Conservation (phyloP, 75 land plant species). For the Cryptomeria japonica region DNA sequence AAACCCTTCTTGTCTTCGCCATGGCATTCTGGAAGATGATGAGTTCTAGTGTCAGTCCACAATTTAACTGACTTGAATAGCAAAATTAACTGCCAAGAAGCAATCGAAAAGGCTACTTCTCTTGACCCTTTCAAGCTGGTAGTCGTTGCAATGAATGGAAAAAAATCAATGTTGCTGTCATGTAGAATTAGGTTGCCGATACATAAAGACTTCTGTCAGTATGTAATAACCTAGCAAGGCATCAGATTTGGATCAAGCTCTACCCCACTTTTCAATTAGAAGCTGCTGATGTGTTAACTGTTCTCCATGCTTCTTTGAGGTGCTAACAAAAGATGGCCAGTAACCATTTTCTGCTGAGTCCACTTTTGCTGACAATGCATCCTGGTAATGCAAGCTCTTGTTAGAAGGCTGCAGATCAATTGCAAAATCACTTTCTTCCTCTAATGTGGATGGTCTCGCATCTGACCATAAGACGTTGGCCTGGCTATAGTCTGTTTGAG, state of each 20-base stretch:
- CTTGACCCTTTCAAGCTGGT: background rate
- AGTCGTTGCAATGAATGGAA: background rate
- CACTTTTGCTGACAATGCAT: background rate
- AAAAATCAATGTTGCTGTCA: background rate
- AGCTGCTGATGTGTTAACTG: slow-evolving; percentile 7
- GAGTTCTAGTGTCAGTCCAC: background rate
- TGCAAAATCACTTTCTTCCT: background rate
- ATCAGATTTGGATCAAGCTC: slow-evolving; percentile 1
- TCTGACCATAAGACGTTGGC: slow-evolving; percentile 8
- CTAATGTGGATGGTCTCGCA: background rate
- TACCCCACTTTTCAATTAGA: slow-evolving; percentile 13
- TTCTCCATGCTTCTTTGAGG: slow-evolving; percentile 1
- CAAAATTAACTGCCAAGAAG: background rate
- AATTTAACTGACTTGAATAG: background rate
- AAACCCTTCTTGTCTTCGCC: background rate
- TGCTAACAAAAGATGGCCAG: slow-evolving; percentile 12
- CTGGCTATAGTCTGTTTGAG: background rate
- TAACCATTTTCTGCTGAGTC: slow-evolving; percentile 6
- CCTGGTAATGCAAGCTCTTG: slow-evolving; percentile 1
- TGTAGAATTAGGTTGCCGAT: slow-evolving; percentile 3
- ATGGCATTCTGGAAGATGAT: background rate
- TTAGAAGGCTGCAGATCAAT: background rate
- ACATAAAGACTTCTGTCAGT: background rate
- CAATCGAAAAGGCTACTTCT: background rate
- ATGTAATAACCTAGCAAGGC: background rate